Conservation (phyloP, 1,284 basidiomycete genomes). For the Apiotrichum sp. region DNA sequence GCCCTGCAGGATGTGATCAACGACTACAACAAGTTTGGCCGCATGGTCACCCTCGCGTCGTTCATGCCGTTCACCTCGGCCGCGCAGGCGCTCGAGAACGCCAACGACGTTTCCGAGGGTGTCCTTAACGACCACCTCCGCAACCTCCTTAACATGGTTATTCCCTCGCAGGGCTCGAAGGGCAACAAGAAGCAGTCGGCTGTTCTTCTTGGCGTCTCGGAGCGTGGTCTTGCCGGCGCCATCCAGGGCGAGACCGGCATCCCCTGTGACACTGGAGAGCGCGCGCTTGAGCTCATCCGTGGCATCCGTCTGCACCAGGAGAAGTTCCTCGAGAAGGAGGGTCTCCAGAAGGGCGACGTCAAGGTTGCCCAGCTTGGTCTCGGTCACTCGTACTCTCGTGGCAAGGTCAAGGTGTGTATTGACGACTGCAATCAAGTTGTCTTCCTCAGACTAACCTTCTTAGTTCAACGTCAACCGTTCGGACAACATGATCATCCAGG, state of each 20-base stretch:
- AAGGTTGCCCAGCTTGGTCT: constrained; percentile 91
- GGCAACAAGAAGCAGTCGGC: constrained; percentile 64
- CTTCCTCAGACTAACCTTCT: constrained; percentile 4
- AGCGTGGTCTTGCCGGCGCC: constrained; percentile 68
- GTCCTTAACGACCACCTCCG: constrained; percentile 80
- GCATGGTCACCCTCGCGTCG: constrained; percentile 87
- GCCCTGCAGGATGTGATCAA: constrained; percentile 78
- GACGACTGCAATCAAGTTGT: not conserved
- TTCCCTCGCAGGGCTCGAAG: constrained; percentile 55
- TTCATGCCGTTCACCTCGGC: constrained; percentile 95
- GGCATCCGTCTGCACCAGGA: constrained; percentile 88
- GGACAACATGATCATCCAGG: constrained; percentile 99
- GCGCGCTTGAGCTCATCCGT: constrained; percentile 81
- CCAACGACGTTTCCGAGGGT: constrained; percentile 97
- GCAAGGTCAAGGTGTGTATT: constrained; percentile 72
- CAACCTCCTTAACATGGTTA: constrained; percentile 80
- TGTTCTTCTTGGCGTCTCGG: constrained; percentile 77
- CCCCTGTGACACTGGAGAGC: constrained; percentile 81
- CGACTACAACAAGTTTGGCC: constrained; percentile 84
- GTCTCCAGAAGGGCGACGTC: constrained; percentile 80
- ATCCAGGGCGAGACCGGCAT: constrained; percentile 75
- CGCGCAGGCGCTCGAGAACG: constrained; percentile 92
- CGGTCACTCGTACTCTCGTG: constrained; percentile 95
- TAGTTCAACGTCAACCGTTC: constrained; percentile 97
- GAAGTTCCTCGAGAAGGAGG: constrained; percentile 63